Base-by-base conservation (phyloP, 2,329 filamentous ascomycete species). In the Acephala macrosclerotiorum region DNA sequence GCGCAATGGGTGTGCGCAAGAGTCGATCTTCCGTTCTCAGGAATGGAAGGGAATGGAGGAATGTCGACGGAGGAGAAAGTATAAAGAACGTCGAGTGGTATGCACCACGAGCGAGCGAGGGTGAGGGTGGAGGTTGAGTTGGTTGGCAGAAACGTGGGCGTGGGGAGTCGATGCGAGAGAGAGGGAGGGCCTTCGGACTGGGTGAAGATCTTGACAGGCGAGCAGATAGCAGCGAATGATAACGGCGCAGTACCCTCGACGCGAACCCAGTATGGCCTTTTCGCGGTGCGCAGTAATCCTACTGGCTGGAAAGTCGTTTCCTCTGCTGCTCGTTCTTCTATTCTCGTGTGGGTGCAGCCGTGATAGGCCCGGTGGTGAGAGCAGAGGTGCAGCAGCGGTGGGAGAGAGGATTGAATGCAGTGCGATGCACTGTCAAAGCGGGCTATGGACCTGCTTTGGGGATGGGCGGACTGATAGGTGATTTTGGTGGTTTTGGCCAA, bases 341-440 rank as follows among this genome's bases (percentile, higher is more conserved):
- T 59, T 59, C 57, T 42, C 25, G 40, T 47, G 9, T 33, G 38
- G 25, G 36, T 35, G 57, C 36, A 38, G 55, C n/a, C 42, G 56
- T 42, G 36, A 58, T 58, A 14, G 35, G 45, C 45, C 45, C 9
- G 20, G 45, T 18, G 4, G 3, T 14, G 20, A 20, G 49, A 12
- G 49, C 6, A 18, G 20, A 25, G 3, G 12, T 18, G 33, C 33
- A 33, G 25, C 55, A 18, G n/a, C 33, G n/a, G 29, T n/a, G 57
- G 20, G 57, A 47, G 57, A 2, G 35, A 38, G 20, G 57, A 38
- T 59, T 18, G 57, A 33, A 33, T 42, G 38, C n/a, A 25, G 26
- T 59, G 57, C 57, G 36, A 59, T 59, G 57, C 57, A 29, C 12
- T 35, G 35, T 57, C 33, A 57, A 38, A 12, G 55, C 55, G 55